Evolutionary conservation across 345 rosid species (phyloP), one percentile per base, ranked within the genome.

Genomic region (Excoecaria cochinchinensis): DNA sequence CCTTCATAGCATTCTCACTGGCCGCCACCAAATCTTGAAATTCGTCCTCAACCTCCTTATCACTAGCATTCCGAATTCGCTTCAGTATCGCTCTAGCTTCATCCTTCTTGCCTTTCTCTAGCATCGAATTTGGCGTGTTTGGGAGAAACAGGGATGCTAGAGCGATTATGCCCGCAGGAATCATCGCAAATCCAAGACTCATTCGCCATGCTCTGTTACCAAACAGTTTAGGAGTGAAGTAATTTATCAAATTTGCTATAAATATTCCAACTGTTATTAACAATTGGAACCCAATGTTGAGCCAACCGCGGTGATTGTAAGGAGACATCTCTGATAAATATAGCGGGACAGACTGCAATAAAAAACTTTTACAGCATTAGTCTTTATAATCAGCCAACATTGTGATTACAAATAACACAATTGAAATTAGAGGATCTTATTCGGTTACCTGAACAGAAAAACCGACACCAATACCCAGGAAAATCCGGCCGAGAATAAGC

Each of bases 331-430:
- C 89, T 0, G 89, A 86, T 11, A 88, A 75, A 72, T 84, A 88
- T 2, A 88, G 78, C 0, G 89, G 91, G 12, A 88, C 89, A 0
- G 91, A 87, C 91, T 87, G 95, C 4, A 46, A 78, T 85, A 87
- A 60, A 86, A 91, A 70, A 92, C 89, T 21, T 95, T 96, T 16
- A 92, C 90, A 0, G 94, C 97, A 1, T 31, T 31, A 31, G 31
- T 31, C 31, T 31, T 0, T 31, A 31, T 31, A 31, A 31, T 31
- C 31, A 31, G 31, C 2, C 31, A 31, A 77, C 9, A 6, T 3
- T 4, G 31, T 56, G 42, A n/a, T 67, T 25, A 17, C 56, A 68
- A 10, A 16, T 68, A n/a, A n/a, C n/a, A 47, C 72, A 75, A n/a
- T 68, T 57, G 19, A 67, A 64, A 39, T 59, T 57, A 19, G 40